phyloP scores from a whole-genome alignment of 129 eudicot species.

The Saussurea involucrata region DNA sequence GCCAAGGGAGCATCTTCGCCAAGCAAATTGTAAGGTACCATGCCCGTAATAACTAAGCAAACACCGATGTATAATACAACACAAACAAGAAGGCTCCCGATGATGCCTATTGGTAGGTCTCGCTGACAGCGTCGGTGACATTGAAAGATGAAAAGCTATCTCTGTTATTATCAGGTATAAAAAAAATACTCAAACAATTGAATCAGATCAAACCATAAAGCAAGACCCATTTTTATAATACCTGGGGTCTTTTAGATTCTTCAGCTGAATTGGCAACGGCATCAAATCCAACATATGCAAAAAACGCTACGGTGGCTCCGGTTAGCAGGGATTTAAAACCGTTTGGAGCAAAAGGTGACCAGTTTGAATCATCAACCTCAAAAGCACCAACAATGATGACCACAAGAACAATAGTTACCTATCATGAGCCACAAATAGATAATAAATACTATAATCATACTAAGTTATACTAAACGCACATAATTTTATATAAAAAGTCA shows the following conservation, averaged over 20 bases:
- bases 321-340: conserved; percentile 78
- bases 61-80: conserved; percentile 74
- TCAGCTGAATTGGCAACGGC: conserved; percentile 99
- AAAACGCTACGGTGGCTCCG: conserved; percentile 96
- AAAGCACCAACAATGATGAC: conserved; percentile 79
- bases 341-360: conserved; percentile 93
- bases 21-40: conserved; percentile 81
- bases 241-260: conserved; percentile 98
- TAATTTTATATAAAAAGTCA: neutral
- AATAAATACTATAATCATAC: neutral
- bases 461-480: neutral
- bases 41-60: conserved; percentile 95
- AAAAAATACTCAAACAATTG: neutral
- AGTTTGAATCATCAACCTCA: conserved; percentile 85
- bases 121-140: conserved; percentile 43
- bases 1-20: conserved; percentile 99
- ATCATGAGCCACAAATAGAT: conserved; percentile 27
- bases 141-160: conserved; percentile 1
- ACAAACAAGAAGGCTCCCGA: conserved; percentile 91
- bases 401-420: conserved; percentile 84
- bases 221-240: conserved; percentile 15
- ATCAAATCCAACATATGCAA: conserved; percentile 97
- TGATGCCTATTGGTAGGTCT: conserved; percentile 91
- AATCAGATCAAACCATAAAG: neutral
- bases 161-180: neutral